Base-by-base conservation (phyloP, 2,329 filamentous ascomycete species). In the Fusarium transvaalense region DNA sequence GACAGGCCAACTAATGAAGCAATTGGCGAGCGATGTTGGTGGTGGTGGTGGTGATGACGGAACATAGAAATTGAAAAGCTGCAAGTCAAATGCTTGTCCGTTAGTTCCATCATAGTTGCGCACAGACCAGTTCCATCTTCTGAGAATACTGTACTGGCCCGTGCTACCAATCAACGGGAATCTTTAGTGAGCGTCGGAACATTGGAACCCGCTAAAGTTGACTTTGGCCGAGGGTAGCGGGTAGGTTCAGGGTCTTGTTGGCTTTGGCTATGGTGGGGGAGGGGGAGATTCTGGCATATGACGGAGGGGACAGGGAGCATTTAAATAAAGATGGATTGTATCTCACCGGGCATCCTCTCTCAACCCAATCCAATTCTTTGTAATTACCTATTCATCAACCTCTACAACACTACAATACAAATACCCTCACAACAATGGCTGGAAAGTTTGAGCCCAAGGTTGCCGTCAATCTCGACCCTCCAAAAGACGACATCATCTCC, bases 401-500 rank as follows among this genome's bases (percentile, higher is more conserved):
- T 51, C 27, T 39, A 19, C 31, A 39, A 35, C 29, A 34, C 14
- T 21, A 15, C 27, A 41, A 17, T 42, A 51, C 23, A 62, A 42
- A 19, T 29, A 34, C 29, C 31, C 38, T 45, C 41, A 45, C 21
- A 38, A 56, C 60, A 66, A 89, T 89, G 87, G 78, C 84, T 64
- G 86, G 85, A 68, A 91, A 87, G 73, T 97, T 97, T 74, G 91
- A 92, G 77, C 93, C 93, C 42, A 97, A 96, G 80, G 82, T 83
- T 29, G 86, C 92, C 5, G 90, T 96, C 63, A 82, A 89, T 59
- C 88, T 99, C 61, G 85, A 91, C 60, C 91, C 93, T 37, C 96
- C 96, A 15, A 98, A 97, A 82, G 87, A 93, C 76, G 94, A 97
- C 75, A 87, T 88, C 37, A 97, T 99, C 74, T 89, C 90, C n/a